phyloP scores from a whole-genome alignment of 2,329 filamentous ascomycete genomes.

The Clonostachys rosea region DNA sequence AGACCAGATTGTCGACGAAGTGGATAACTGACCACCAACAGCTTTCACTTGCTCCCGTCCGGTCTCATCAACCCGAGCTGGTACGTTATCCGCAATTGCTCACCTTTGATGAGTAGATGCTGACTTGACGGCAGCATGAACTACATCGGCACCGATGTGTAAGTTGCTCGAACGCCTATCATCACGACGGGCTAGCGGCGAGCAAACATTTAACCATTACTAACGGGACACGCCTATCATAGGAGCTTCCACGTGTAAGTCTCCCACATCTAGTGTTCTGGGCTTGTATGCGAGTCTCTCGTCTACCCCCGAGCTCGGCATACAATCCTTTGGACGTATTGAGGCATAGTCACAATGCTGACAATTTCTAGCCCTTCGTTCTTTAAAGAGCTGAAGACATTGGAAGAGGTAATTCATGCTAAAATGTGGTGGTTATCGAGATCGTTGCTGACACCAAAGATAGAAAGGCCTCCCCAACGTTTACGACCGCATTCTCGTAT shows the following conservation, averaged over 20 bases:
- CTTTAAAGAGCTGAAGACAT: slow-evolving; percentile 32
- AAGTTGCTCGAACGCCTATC: too few relatives aligned
- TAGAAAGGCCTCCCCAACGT: slow-evolving; percentile 25
- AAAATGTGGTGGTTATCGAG: too few relatives aligned
- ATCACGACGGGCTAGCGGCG: too few relatives aligned
- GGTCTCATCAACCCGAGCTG: slow-evolving; percentile 67
- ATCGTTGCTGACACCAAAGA: background rate
- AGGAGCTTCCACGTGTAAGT: slow-evolving; percentile 54
- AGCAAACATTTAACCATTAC: too few relatives aligned
- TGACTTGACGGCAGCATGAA: slow-evolving; percentile 44
- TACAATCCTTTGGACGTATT: background rate
- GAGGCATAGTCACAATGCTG: background rate
- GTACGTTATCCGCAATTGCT: slow-evolving; percentile 4
- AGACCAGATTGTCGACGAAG: background rate
- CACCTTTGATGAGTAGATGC: background rate
- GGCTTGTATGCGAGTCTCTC: background rate
- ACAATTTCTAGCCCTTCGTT: slow-evolving; percentile 20
- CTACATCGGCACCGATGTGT: slow-evolving; percentile 64
- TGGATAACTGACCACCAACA: slow-evolving; percentile 19
- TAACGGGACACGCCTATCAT: too few relatives aligned
- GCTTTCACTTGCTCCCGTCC: slow-evolving; percentile 60
- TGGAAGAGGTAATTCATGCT: slow-evolving; percentile 14
- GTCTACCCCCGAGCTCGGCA: background rate
- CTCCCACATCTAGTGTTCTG: background rate
- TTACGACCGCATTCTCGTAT: slow-evolving; percentile 53